Evolutionary conservation across 306 rosid species (phyloP).

Genomic region (Benincasa hispida): DNA sequence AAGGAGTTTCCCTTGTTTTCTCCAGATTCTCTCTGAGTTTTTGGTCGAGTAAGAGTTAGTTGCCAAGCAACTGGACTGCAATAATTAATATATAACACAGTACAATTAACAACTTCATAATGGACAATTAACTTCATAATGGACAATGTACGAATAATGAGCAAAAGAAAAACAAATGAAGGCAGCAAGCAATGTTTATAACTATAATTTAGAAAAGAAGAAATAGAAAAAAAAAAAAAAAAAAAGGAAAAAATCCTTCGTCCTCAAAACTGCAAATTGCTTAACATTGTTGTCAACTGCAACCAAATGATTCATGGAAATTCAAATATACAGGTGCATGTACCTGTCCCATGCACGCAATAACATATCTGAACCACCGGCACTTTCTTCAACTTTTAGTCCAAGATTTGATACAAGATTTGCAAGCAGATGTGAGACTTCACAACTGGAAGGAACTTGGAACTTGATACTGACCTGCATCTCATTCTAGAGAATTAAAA

Average conservation of each 20-base stretch:
- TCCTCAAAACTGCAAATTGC: neutral
- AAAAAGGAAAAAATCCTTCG: neutral
- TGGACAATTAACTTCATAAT: neutral
- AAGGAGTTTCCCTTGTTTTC: conserved; percentile 18
- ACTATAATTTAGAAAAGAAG: neutral
- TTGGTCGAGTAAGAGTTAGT: conserved; percentile 42
- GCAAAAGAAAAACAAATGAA: conserved; percentile 10
- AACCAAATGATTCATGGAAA: neutral
- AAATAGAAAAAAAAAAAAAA: neutral
- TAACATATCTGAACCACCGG: conserved; percentile 55
- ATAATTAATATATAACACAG: neutral
- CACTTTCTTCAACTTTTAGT: conserved; percentile 43
- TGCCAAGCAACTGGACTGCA: conserved; percentile 85
- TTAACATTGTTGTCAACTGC: neutral
- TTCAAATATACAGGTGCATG: neutral
- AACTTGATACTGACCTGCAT: conserved; percentile 56
- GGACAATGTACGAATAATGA: neutral
- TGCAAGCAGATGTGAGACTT: conserved; percentile 57
- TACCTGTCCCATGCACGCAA: conserved; percentile 91
- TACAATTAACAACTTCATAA: neutral
- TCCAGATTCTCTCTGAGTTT: conserved; percentile 25
- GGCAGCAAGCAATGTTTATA: neutral
- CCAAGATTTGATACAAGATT: conserved; percentile 64
- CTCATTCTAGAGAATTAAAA: neutral
- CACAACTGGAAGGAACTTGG: conserved; percentile 68